Base-by-base conservation (phyloP, 169 alveolate species). In the Cryptosporidium ryanae region DNA sequence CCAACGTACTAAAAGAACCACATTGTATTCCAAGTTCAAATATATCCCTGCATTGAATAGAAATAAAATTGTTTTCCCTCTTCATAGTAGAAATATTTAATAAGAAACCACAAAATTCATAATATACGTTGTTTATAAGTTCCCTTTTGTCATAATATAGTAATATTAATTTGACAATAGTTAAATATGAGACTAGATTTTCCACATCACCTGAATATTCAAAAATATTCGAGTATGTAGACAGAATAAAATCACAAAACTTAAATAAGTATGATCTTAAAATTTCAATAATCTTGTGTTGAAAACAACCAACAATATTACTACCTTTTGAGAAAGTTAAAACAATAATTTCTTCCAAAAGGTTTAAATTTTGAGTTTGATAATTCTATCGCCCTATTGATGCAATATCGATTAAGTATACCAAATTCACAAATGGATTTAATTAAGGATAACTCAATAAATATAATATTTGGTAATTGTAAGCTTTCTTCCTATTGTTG, bases 21-120 rank as follows among this genome's bases (percentile, higher is more conserved):
- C 17, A 70, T 34, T 23, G 64, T 18, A 70, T n/a, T 31, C 68
- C 84, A n/a, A 57, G 6, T 31, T 70, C 84, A 17, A 70, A 70
- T 46, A 70, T 70, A 18, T 54, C 13, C 34, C 57, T 70, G 18
- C 84, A 70, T 7, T 70, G 84, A 27, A 70, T 34, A n/a, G 84
- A 48, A 18, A 70, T 54, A 12, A 49, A 61, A 32, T 59, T 55
- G 23, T 31, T 54, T 55, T 70, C 84, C 57, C 84, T 70, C 49
- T 32, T 70, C 15, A 15, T 55, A 29, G 54, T 34, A 12, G 54
- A 54, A 7, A 70, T 3, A 29, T 57, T 43, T 31, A 70, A 15
- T 21, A 70, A 31, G 52, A 48, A 70, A 12, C 10, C 57, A 66
- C 84, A 70, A 54, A 70, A 70, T 52, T 52, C 55, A 32, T 23